Base-by-base conservation (phyloP, 2,329 filamentous ascomycete genomes). In the Helminthosporium solani region DNA sequence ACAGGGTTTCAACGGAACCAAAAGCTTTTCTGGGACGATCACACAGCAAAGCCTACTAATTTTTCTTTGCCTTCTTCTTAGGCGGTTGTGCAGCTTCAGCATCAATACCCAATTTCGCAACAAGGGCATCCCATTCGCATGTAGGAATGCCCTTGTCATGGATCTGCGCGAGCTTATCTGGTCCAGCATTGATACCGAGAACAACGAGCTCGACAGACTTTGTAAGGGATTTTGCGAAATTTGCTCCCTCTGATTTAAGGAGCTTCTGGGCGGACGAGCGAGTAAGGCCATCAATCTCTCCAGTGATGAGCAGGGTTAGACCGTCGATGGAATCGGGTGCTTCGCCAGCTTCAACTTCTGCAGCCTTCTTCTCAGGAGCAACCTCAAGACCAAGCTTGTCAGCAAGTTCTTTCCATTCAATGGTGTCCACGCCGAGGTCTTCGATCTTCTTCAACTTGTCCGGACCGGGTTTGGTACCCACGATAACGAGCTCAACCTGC, bases 71-170 rank as follows among this genome's bases (percentile, higher is more conserved):
- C 42, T 61, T 63, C 56, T 62, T 57, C 56, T 63, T 59, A 2
- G 56, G 52, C 15, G 59, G 51, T 7, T 46, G 54, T 19, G 52
- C 61, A 41, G 44, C 45, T 19, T 53, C 61, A 41, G 44, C 45
- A 11, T 50, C 48, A 11, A 59, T 31, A 6, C 52, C 70, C 59
- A 74, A 65, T 56, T 72, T 70, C 57, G 71, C 68, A 56, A 69
- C 54, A 63, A 73, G 71, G 40, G 44, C 64, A 36, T 45, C 50
- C 37, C 46, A 58, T 16, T 41, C 25, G 48, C 48, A 48, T 16
- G 55, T 58, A 8, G 42, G 28, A 20, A 54, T 50, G 3, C 50
- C 51, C 33, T 48, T 31, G 3, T 44, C 43, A 2, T 42, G 38
- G 30, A 58, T 58, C 46, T 56, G 47, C 34, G 43, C 46, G 18